Base-by-base conservation (phyloP, 108 stramenopile genomes). In the Epipyxis sp. region DNA sequence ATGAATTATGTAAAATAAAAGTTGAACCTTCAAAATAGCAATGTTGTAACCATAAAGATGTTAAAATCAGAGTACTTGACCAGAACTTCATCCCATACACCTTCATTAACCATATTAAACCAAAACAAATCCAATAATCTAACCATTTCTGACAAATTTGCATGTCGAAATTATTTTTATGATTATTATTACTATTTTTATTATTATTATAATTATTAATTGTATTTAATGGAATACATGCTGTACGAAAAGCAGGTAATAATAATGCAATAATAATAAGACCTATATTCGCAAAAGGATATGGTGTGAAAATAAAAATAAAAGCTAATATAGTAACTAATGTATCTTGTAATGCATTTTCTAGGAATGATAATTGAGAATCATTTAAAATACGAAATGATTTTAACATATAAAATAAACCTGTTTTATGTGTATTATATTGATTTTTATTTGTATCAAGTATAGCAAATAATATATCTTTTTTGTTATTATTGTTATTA, bases 31-130 rank as follows among this genome's bases (percentile, higher is more conserved):
- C 10, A 42, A 74, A 74, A 42, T 34, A 57, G 42, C 10, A 6
- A 37, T 57, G 44, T 42, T 74, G 71, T 42, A 74, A 42, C 71
- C 71, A 74, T 6, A 74, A 39, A 16, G 71, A 13, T 16, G 43
- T 3, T 10, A 57, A 34, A 46, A 74, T 74, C 20, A 37, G 10
- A 39, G 34, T 29, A 42, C 71, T 74, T 6, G 71, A 42, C 71
- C 71, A 74, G 3, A 39, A 10, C 10, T 37, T 13, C 40, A 42
- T 6, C 44, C 40, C 71, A 37, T 74, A 74, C 10, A 46, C 43
- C 16, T 42, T 37, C 10, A 27, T 42, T 6, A 74, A 25, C 71
- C 44, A 54, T 42, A 74, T 3, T 6, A 27, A 13, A 29, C 6
- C 71, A 32, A 74, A 6, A 42, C 32, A 27, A 32, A 74, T 3